Evolutionary conservation across 345 rosid genomes (phyloP).

Genomic region (Acer yangbiense): DNA sequence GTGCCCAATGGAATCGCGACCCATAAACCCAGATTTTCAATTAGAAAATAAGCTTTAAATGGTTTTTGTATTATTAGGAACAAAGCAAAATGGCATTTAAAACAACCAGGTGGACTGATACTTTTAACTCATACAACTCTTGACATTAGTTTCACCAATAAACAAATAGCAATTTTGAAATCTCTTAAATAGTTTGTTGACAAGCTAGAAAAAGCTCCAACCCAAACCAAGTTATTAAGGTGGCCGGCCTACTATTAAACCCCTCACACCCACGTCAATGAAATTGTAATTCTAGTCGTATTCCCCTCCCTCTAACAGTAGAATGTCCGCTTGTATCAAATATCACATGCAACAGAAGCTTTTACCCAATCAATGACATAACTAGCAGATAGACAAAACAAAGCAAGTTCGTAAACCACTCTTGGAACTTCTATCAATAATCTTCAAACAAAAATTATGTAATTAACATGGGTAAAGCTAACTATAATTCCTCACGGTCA

Average conservation of each 20-base stretch:
- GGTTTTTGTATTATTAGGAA: background rate
- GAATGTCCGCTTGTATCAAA: background rate
- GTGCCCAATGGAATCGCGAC: background rate
- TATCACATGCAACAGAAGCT: background rate
- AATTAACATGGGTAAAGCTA: background rate
- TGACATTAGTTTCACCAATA: too few species aligned
- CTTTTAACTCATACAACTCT: too few species aligned
- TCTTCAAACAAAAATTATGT: background rate
- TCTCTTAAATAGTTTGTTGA: too few species aligned
- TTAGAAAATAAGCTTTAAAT: background rate
- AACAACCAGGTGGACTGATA: too few species aligned
- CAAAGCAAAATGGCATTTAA: background rate
- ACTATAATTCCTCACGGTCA: conserved; percentile 23
- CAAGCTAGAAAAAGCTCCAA: background rate
- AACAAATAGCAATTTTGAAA: too few species aligned
- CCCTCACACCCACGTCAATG: too few species aligned
- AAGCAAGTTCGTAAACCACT: background rate
- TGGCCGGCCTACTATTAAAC: too few species aligned
- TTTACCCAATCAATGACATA: background rate
- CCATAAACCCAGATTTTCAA: background rate
- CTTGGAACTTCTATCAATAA: background rate
- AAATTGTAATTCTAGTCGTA: too few species aligned
- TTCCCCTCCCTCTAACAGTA: too few species aligned
- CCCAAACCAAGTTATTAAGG: background rate
- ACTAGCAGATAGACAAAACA: background rate